Conservation (phyloP, 108 stramenopile genomes). For the Skeletonema potamos region DNA sequence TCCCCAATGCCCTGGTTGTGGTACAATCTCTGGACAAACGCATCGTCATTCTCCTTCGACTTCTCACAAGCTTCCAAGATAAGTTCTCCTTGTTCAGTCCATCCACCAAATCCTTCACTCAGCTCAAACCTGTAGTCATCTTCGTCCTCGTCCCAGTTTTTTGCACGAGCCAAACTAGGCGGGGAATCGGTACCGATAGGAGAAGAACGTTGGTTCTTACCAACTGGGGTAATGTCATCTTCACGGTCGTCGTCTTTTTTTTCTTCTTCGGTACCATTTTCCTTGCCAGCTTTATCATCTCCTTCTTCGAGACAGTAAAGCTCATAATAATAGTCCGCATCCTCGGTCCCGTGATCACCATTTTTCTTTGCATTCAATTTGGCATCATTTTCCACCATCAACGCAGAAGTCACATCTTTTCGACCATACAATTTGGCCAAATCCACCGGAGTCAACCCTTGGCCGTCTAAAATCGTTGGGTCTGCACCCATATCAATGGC, state of each 20-base stretch:
- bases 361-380: background rate
- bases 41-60: constrained; percentile 7
- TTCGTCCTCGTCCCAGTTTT: constrained; percentile 27
- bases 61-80: constrained; percentile 43
- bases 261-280: background rate
- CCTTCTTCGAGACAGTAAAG: constrained; percentile 37
- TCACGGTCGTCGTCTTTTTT: constrained; percentile 6
- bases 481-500: constrained; percentile 40
- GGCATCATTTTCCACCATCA: constrained; percentile 1
- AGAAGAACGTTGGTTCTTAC: background rate
- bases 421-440: constrained; percentile 25
- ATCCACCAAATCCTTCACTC: constrained; percentile 67
- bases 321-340: constrained; percentile 43
- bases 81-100: constrained; percentile 75
- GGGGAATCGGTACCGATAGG: constrained; percentile 5
- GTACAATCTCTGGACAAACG: constrained; percentile 15
- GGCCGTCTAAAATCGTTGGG: constrained; percentile 20
- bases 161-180: constrained; percentile 23
- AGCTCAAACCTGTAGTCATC: constrained; percentile 43
- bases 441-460: constrained; percentile 18
- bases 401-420: constrained; percentile 1
- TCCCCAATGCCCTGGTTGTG: constrained; percentile 13
- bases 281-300: background rate
- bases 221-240: background rate
- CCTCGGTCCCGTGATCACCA: background rate